Percentiles rank a stretch among this genome's conserved stretches.
phyloP scores from a whole-genome alignment of 176 grass and related monocot species.

The Zoysia japonica region DNA sequence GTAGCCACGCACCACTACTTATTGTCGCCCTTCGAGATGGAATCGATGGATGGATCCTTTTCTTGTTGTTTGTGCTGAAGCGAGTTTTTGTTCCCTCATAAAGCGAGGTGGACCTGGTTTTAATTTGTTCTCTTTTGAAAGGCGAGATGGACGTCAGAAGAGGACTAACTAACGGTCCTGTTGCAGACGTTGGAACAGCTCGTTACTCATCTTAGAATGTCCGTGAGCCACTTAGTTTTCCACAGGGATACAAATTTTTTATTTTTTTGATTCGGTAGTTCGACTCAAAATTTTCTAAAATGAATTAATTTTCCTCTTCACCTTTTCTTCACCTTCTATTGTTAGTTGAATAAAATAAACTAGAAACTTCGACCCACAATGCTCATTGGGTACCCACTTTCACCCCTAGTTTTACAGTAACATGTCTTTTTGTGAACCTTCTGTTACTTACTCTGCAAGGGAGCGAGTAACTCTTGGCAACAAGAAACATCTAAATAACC shows the following conservation, averaged over 20 bases:
- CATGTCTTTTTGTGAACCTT: neutral
- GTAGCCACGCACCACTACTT: neutral
- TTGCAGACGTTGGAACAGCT: slow-evolving; percentile 43
- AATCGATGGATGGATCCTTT: neutral
- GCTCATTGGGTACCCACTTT: too few species aligned
- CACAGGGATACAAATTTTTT: too few species aligned
- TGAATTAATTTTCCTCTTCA: too few species aligned
- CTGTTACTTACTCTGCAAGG: neutral
- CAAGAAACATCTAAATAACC: slow-evolving; percentile 15
- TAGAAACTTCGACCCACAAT: too few species aligned
- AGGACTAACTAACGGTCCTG: slow-evolving; percentile 31
- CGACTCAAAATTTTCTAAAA: too few species aligned
- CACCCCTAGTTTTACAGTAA: too few species aligned
- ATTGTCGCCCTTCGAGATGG: neutral
- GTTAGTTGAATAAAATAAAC: too few species aligned
- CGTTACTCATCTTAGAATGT: neutral
- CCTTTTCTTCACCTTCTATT: too few species aligned
- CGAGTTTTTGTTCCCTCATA: neutral
- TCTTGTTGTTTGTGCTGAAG: neutral
- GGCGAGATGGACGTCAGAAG: neutral
- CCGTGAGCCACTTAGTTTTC: too few species aligned
- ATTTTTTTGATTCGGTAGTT: too few species aligned
- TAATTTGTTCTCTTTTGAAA: neutral
- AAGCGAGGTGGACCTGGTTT: neutral
- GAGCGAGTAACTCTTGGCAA: neutral